These are phyloP conservation scores for Dryadomyces quercus-mongolicae DNA, from an alignment of 2,329 filamentous ascomycete species.

Conservation along the genomic window DNA sequence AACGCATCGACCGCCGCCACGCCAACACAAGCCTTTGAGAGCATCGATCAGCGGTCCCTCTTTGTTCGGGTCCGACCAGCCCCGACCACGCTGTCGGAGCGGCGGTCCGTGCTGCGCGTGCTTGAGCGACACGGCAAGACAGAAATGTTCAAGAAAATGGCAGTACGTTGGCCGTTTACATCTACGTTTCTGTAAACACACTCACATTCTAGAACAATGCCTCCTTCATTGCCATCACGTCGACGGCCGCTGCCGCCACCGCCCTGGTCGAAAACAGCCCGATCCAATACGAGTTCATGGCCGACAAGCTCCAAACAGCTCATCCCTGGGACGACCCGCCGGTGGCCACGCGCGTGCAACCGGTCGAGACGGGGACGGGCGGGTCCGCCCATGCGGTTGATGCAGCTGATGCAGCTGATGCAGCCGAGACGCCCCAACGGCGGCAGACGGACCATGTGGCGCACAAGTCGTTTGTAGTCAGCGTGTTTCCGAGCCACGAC, in stretches of 20 bases:
- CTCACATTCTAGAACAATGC: conserved; percentile 25
- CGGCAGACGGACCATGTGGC: background rate
- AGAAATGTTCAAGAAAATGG: conserved; percentile 39
- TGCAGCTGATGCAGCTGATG: too few species aligned
- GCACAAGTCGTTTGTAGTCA: conserved; percentile 27
- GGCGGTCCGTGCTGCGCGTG: conserved; percentile 39
- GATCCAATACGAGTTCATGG: conserved; percentile 29
- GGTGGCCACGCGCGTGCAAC: conserved; percentile 10
- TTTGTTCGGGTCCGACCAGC: conserved; percentile 38
- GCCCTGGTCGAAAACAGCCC: conserved; percentile 33
- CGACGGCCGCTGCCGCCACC: conserved; percentile 24
- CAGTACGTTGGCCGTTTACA: conserved; percentile 22
- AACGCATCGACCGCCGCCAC: background rate
- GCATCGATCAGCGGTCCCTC: conserved; percentile 19
- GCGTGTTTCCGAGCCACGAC: conserved; percentile 24
- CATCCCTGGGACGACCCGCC: conserved; percentile 10
- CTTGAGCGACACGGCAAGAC: conserved; percentile 37
- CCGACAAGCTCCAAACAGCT: conserved; percentile 13
- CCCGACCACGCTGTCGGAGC: conserved; percentile 39
- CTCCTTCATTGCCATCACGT: conserved; percentile 38
- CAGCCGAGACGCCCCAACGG: too few species aligned
- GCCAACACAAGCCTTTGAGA: background rate
- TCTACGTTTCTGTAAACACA: background rate
- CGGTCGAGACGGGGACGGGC: conserved; percentile 6
- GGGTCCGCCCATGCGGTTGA: too few species aligned